Conservation (phyloP, 2,329 filamentous ascomycete species). For the Penicillium sp. region DNA sequence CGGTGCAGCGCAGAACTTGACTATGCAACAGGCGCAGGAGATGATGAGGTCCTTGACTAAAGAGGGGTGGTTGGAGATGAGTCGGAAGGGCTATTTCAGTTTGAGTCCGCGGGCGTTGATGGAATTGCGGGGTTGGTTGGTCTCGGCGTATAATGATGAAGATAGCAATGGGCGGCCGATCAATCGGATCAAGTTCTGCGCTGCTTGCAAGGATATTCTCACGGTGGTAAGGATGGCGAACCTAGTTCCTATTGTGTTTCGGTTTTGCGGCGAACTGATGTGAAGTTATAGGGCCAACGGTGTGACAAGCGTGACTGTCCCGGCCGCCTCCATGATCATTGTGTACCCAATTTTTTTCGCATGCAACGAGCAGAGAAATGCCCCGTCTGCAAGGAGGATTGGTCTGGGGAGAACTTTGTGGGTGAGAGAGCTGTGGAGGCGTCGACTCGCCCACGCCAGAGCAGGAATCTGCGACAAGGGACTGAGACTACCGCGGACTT, state of each 20-base stretch:
- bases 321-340: constrained; percentile 74
- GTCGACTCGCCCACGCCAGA: constrained; percentile 5
- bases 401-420: constrained; percentile 55
- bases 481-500: background rate
- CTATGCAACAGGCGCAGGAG: constrained; percentile 73
- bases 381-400: constrained; percentile 57
- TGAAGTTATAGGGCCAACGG: constrained; percentile 62
- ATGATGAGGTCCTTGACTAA: constrained; percentile 69
- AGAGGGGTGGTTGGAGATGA: constrained; percentile 84
- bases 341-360: constrained; percentile 72
- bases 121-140: constrained; percentile 80
- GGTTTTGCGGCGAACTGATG: constrained; percentile 1
- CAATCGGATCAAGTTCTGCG: constrained; percentile 81
- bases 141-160: constrained; percentile 85
- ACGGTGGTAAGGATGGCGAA: constrained; percentile 60
- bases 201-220: constrained; percentile 85
- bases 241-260: background rate
- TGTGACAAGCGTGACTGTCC: constrained; percentile 69
- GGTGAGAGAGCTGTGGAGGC: constrained; percentile 52
- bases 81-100: constrained; percentile 69
- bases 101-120: constrained; percentile 77
- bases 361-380: constrained; percentile 64
- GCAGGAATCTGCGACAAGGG: background rate
- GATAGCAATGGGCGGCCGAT: constrained; percentile 56
- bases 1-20: constrained; percentile 58